phyloP scores from a whole-genome alignment of 2,329 filamentous ascomycete genomes.

The Aspergillus clavatus region DNA sequence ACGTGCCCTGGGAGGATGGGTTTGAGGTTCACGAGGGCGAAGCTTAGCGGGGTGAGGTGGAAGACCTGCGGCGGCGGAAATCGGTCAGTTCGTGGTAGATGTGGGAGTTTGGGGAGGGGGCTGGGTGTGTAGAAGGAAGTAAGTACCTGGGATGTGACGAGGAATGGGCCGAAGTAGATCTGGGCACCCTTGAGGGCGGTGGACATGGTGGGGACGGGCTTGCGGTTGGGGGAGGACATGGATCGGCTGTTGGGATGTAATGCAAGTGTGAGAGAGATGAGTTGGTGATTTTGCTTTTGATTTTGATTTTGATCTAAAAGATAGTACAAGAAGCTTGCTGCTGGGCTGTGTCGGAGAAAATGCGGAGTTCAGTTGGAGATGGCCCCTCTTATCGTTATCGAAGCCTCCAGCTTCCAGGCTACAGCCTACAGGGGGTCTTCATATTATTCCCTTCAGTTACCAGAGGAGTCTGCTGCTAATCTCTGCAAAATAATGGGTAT shows the following conservation, averaged over 20 bases:
- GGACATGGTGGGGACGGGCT: slow-evolving; percentile 17
- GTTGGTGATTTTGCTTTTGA: too few species aligned
- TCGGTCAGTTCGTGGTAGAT: too few species aligned
- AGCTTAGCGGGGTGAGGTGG: slow-evolving; percentile 71
- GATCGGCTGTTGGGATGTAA: not conserved
- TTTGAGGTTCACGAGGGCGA: slow-evolving; percentile 91
- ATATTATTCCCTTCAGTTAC: too few species aligned
- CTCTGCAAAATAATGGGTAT: slow-evolving; percentile 13
- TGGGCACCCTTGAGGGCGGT: slow-evolving; percentile 28
- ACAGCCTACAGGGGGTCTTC: too few species aligned
- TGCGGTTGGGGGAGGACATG: slow-evolving; percentile 9
- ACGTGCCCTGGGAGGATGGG: slow-evolving; percentile 90
- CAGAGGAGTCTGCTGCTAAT: too few species aligned
- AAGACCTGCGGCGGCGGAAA: too few species aligned
- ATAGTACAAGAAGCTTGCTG: too few species aligned
- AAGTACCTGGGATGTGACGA: slow-evolving; percentile 67
- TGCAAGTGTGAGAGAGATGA: not conserved
- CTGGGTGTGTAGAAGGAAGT: too few species aligned
- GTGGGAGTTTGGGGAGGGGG: not conserved
- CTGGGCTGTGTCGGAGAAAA: too few species aligned
- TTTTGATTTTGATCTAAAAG: too few species aligned
- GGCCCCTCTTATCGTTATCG: not conserved
- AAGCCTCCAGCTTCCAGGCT: not conserved
- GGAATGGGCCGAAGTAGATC: slow-evolving; percentile 69
- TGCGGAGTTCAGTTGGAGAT: not conserved